A percentile compares a stretch with the other conserved stretches of the same genome.
Evolutionary conservation across 1,284 basidiomycete species (phyloP).

Genomic region (Apiotrichum akiyoshidainum): DNA sequence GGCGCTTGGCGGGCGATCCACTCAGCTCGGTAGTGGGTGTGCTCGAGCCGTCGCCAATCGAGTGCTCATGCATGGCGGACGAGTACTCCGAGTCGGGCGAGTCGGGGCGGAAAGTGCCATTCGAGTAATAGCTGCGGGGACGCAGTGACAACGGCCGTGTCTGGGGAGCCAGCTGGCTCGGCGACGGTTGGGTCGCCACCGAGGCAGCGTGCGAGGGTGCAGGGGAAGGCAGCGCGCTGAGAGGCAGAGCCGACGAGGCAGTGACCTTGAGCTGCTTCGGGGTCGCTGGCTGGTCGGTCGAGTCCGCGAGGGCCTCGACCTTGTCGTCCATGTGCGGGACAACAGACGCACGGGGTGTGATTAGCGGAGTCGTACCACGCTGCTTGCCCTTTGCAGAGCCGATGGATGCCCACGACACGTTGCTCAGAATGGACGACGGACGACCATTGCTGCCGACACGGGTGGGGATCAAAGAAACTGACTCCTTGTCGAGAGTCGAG

Average conservation of each 20-base stretch:
- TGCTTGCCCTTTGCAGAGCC: neutral
- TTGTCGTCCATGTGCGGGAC: neutral
- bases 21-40: neutral
- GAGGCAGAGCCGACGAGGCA: no score
- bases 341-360: neutral
- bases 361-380: neutral
- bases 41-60: no score
- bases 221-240: neutral
- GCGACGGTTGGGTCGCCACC: neutral
- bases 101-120: neutral
- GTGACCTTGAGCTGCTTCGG: neutral
- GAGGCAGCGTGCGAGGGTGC: neutral
- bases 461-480: neutral
- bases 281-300: neutral
- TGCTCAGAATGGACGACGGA: constrained; percentile 2
- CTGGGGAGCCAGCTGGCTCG: neutral
- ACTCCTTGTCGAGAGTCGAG: no score
- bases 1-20: no score
- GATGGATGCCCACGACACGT: constrained; percentile 3
- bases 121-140: neutral
- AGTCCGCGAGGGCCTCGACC: constrained; percentile 1
- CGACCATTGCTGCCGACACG: neutral
- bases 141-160: neutral
- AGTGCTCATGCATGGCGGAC: neutral
- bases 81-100: neutral